These are phyloP conservation scores for Corchorus capsularis DNA, from an alignment of 345 rosid genomes.

Conservation along the genomic window DNA sequence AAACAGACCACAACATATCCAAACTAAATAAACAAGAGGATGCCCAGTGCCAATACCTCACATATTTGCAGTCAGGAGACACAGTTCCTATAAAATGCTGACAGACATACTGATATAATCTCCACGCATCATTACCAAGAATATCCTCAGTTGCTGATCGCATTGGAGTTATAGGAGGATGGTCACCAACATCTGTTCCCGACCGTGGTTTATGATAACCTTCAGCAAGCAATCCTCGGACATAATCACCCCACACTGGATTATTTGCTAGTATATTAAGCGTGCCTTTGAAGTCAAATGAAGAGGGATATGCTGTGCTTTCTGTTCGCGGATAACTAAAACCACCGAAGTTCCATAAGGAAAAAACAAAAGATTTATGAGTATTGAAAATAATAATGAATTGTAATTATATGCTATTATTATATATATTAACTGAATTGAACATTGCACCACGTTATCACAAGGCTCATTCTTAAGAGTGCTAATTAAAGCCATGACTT, in stretches of 20 bases:
- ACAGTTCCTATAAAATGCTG: slow-evolving; percentile 92
- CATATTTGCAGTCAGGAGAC: slow-evolving; percentile 88
- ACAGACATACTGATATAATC: slow-evolving; percentile 85
- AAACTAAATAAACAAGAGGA: slow-evolving; percentile 8
- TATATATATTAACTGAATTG: background rate
- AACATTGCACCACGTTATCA: background rate
- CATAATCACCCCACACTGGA: slow-evolving; percentile 62
- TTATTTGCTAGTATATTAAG: slow-evolving; percentile 61
- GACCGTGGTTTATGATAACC: slow-evolving; percentile 68
- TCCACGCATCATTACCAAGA: slow-evolving; percentile 89
- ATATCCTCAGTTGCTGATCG: slow-evolving; percentile 67
- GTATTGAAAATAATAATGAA: background rate
- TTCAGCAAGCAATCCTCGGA: slow-evolving; percentile 57
- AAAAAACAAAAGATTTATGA: background rate
- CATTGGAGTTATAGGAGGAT: slow-evolving; percentile 98
- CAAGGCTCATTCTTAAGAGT: background rate
- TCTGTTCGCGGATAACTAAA: slow-evolving; percentile 93
- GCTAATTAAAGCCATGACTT: background rate
- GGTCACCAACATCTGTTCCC: slow-evolving; percentile 96
- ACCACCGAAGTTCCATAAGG: slow-evolving; percentile 19
- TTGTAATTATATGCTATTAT: background rate
- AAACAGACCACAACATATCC: background rate
- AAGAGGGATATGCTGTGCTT: slow-evolving; percentile 95
- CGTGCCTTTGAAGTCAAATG: slow-evolving; percentile 81
- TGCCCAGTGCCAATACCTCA: slow-evolving; percentile 45